Percentiles rank a stretch among this genome's conserved stretches.
Conservation (phyloP, 2,329 filamentous ascomycete species). For the Penicillium sp. region DNA sequence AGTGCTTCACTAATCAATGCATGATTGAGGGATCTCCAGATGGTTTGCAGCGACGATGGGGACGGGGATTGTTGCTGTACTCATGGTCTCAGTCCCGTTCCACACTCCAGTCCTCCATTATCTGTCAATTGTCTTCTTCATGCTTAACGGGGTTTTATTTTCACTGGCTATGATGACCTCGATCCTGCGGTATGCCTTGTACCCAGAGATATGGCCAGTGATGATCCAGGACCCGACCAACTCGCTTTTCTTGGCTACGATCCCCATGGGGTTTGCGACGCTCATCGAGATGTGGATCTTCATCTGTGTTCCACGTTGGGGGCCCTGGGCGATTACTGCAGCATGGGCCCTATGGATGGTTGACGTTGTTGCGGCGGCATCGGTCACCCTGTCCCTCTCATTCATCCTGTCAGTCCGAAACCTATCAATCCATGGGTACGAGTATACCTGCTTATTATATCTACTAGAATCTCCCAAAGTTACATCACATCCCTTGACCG, state of each 20-base stretch:
- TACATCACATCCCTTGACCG: slow-evolving; percentile 47
- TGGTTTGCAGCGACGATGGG: slow-evolving; percentile 68
- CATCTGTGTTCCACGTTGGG: slow-evolving; percentile 59
- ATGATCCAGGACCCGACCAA: slow-evolving; percentile 67
- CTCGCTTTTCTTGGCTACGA: slow-evolving; percentile 64
- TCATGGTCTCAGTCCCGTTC: slow-evolving; percentile 65
- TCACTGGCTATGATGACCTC: slow-evolving; percentile 56
- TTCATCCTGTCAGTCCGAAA: slow-evolving; percentile 55
- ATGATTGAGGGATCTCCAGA: slow-evolving; percentile 30
- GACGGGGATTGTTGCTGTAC: slow-evolving; percentile 66
- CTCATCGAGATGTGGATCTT: slow-evolving; percentile 65
- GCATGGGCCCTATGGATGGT: slow-evolving; percentile 56
- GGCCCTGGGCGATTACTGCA: slow-evolving; percentile 50
- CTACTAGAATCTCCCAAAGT: slow-evolving; percentile 37
- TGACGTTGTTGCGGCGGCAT: slow-evolving; percentile 48
- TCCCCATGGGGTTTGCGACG: slow-evolving; percentile 66
- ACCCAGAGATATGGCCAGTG: slow-evolving; percentile 62
- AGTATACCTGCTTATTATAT: slow-evolving; percentile 25
- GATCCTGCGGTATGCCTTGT: slow-evolving; percentile 60
- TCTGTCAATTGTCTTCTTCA: slow-evolving; percentile 62
- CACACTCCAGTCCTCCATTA: slow-evolving; percentile 59
- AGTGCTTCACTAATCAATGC: not conserved
- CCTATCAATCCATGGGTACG: not conserved
- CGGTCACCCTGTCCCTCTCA: slow-evolving; percentile 48
- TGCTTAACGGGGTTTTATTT: slow-evolving; percentile 62